These are phyloP conservation scores for Clitoria ternatea DNA, from an alignment of 306 rosid genomes.

Conservation along the genomic window DNA sequence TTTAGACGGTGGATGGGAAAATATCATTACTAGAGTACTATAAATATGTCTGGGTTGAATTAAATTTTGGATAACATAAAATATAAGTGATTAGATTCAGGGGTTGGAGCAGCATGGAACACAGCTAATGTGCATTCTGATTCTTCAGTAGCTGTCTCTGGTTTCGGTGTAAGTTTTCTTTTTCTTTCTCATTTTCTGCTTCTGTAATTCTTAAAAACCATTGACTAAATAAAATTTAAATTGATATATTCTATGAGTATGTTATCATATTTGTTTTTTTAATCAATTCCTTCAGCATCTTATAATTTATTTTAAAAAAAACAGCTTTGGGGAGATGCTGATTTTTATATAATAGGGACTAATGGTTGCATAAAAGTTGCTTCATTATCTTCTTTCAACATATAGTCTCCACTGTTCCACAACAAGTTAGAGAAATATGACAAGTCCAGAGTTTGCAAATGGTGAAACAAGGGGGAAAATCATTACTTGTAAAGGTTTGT, in stretches of 20 bases:
- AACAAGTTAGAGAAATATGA: slow-evolving; percentile 12
- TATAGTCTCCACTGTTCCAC: no score
- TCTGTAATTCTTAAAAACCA: not conserved
- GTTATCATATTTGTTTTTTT: not conserved
- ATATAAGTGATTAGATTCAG: no score
- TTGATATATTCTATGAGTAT: not conserved
- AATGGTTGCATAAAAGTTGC: no score
- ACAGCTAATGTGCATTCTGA: slow-evolving; percentile 55
- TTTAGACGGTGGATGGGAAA: no score
- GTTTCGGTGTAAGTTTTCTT: slow-evolving; percentile 56
- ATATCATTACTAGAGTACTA: no score
- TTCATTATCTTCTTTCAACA: no score
- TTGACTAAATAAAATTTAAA: not conserved
- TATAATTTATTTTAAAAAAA: not conserved
- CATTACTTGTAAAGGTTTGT: slow-evolving; percentile 68
- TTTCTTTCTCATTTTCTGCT: not conserved
- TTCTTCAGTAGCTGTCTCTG: slow-evolving; percentile 64
- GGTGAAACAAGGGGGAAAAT: slow-evolving; percentile 43
- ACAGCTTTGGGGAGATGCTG: not conserved
- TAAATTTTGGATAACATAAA: not conserved
- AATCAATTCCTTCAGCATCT: not conserved
- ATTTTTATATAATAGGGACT: no score
- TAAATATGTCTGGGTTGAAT: not conserved
- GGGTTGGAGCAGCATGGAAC: slow-evolving; percentile 94
- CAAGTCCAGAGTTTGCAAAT: not conserved